Base-by-base conservation (phyloP, 495 filamentous ascomycete genomes). In the Pyrenula aspistea region DNA sequence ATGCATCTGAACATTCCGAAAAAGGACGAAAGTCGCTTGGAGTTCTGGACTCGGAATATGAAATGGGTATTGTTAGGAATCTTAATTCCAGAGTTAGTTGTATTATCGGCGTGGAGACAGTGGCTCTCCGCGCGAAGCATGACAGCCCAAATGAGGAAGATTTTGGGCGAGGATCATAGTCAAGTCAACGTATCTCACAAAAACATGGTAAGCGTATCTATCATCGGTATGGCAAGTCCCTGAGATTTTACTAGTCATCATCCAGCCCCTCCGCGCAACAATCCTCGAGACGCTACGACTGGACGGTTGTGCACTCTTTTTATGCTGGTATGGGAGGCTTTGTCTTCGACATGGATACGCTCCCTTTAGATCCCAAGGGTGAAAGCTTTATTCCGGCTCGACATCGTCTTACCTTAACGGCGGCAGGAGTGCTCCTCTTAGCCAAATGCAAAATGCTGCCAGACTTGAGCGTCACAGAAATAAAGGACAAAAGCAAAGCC, bases 311-410 rank as follows among this genome's bases (percentile, higher is more conserved):
- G 12, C 68, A 71, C 51, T 55, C 58, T 22, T 62, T 60, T 23
- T 71, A 65, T 55, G 61, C 58, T 8, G 19, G 57, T 2, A 71
- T 70, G 65, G 68, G 68, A n/a, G 68, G 68, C 24, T 61, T 68
- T 48, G 62, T 57, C 1, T 57, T 71, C 24, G 57, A 65, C 31
- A 57, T 52, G 50, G 50, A 52, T 52, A 20, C 22, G 10, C 50
- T 52, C 8, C 50, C 50, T 52, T 55, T 4, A 49, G 23, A n/a
- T n/a, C 51, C 25, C 49, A 36, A 25, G 1, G 42, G 54, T 2
- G 31, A 56, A 22, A 48, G 11, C 4, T 62, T 65, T 51, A 51
- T 67, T 2, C 56, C 60, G 0, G 36, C 24, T 12, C 31, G 57
- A 22, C 55, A 22, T 8, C 55, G 55, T 10, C 31, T 61, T 22